phyloP scores from a whole-genome alignment of 129 eudicot genomes.

The Arctium lappa region DNA sequence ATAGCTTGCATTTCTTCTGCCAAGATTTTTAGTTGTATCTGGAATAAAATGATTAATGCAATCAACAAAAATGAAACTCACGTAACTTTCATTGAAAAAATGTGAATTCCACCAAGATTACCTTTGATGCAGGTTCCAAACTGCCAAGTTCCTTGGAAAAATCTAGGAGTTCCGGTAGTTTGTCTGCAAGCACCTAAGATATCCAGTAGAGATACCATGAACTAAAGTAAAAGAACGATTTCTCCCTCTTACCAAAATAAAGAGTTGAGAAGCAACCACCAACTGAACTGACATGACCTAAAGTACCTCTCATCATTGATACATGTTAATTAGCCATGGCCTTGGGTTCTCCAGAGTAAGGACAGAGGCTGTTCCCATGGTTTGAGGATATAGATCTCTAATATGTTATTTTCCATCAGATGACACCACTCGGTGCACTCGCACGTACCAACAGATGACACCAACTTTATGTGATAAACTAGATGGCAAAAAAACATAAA shows the following conservation, averaged over 20 bases:
- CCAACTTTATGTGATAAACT: not conserved
- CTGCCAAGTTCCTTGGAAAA: constrained; percentile 78
- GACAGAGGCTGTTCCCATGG: not conserved
- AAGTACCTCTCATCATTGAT: not conserved
- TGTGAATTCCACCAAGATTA: constrained; percentile 18
- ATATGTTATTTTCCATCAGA: not conserved
- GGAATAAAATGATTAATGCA: constrained; percentile 10
- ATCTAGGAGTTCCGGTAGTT: constrained; percentile 91
- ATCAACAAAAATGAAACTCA: constrained; percentile 4
- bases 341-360: not conserved
- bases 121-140: constrained; percentile 92
- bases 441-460: too few species aligned
- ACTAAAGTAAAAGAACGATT: constrained; percentile 2
- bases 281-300: not conserved
- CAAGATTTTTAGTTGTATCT: constrained; percentile 72
- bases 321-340: not conserved
- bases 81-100: not conserved
- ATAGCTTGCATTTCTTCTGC: constrained; percentile 91
- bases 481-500: not conserved
- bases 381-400: not conserved
- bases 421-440: not conserved
- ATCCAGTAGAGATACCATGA: constrained; percentile 12
- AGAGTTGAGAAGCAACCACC: not conserved
- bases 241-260: not conserved
- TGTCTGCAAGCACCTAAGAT: constrained; percentile 73